Evolutionary conservation across 768 basidiomycete genomes (phyloP).

Genomic region (Rhizopogon salebrosus): DNA sequence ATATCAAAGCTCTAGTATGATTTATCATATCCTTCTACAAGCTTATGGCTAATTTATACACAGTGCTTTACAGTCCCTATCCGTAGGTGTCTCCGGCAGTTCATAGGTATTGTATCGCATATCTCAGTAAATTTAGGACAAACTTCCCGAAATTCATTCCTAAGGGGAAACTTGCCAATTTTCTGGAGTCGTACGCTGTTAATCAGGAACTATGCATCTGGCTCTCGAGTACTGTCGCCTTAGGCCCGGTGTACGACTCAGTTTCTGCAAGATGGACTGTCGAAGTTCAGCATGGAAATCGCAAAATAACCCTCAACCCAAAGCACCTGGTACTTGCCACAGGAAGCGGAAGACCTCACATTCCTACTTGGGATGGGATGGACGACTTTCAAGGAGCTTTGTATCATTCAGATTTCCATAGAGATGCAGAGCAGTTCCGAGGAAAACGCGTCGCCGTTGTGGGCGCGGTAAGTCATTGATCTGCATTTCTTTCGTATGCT

Average conservation of each 20-base stretch:
- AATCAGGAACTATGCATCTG: constrained; percentile 52
- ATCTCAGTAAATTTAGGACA: not conserved
- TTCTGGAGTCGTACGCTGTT: constrained; percentile 52
- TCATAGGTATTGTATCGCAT: constrained; percentile 13
- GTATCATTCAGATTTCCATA: constrained; percentile 45
- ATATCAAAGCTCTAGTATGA: constrained; percentile 44
- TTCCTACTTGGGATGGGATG: constrained; percentile 20
- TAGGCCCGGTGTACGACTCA: constrained; percentile 11
- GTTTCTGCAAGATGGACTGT: not conserved
- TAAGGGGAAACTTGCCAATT: constrained; percentile 42
- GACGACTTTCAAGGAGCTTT: constrained; percentile 45
- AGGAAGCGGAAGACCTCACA: not conserved
- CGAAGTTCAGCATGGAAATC: not conserved
- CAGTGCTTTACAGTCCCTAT: constrained; percentile 45
- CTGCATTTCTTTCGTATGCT: not conserved
- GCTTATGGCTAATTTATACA: not conserved
- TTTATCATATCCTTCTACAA: not conserved
- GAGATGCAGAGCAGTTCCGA: constrained; percentile 35
- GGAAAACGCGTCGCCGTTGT: constrained; percentile 61
- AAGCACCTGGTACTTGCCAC: not conserved
- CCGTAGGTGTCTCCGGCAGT: constrained; percentile 39
- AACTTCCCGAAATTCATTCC: not conserved
- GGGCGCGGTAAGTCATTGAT: constrained; percentile 21
- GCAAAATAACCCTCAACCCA: not conserved
- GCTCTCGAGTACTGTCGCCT: constrained; percentile 37